A percentile compares a stretch with the other conserved stretches of the same genome.
Evolutionary conservation across 1,284 basidiomycete species (phyloP).

Genomic region (Irpex rosettiformis): DNA sequence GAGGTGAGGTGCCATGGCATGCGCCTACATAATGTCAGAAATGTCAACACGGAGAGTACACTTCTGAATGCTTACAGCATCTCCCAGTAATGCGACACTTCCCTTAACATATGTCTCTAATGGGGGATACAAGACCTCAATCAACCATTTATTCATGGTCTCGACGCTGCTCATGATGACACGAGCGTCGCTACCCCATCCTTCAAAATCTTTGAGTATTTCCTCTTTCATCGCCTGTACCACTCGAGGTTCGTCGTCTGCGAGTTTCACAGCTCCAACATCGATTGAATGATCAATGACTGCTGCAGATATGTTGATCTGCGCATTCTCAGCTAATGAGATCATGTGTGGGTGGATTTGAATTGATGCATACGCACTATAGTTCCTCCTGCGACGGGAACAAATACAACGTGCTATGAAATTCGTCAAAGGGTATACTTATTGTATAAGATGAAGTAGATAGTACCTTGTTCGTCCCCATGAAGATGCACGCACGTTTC

Average conservation of each 20-base stretch:
- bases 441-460: not conserved
- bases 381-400: conserved; percentile 3
- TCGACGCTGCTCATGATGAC: conserved; percentile 44
- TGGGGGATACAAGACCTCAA: conserved; percentile 50
- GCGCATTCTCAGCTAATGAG: no score
- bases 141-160: conserved; percentile 54
- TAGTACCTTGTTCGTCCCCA: conserved; percentile 13
- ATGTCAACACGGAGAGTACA: not conserved
- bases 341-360: not conserved
- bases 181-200: conserved; percentile 45
- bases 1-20: conserved; percentile 58
- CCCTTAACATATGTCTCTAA: conserved; percentile 45
- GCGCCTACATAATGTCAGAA: conserved; percentile 34
- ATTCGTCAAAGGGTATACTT: not conserved
- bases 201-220: conserved; percentile 43
- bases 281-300: not conserved
- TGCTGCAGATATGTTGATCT: conserved; percentile 8
- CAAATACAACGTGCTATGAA: conserved; percentile 5
- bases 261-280: not conserved
- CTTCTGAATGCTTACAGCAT: conserved; percentile 41
- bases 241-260: not conserved
- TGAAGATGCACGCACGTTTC: not conserved
- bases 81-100: conserved; percentile 52
- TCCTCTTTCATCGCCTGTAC: conserved; percentile 32
- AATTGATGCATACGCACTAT: conserved; percentile 1